Base-by-base conservation (phyloP, 208 protist genomes). In the Trypanosoma brucei region DNA sequence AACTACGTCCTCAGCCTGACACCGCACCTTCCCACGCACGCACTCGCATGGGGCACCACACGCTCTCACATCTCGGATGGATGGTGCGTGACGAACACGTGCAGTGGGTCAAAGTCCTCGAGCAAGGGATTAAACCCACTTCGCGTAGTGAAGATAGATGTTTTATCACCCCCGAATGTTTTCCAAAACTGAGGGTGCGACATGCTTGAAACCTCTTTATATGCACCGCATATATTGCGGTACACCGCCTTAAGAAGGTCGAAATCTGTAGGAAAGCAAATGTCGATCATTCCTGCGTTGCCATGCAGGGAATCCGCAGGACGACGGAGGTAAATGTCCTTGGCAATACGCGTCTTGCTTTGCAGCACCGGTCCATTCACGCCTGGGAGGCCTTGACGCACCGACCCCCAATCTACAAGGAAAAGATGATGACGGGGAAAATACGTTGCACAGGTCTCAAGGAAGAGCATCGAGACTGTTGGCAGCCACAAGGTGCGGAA, bases 221-320 rank as follows among this genome's bases (percentile, higher is more conserved):
- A 68, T 14, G 57, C 36, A n/a, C 85, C 84, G 48, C 85, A 93
- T 31, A 93, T 74, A 35, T 62, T 65, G 2, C 56, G 35, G 65
- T 95, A 95, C 33, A 92, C 81, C 2, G 57, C 59, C 36, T 57
- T 44, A 9, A 95, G 72, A 54, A 87, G 75, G 2, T 88, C 79
- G 76, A 93, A 95, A 61, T 95, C 81, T 9, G 90, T 95, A 0
- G 86, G 87, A 57, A 93, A 95, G 68, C 83, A 92, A 49, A 95
- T 88, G 57, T 95, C 87, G 38, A 91, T 70, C 84, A 91, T 88
- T 37, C 90, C 90, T 8, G 84, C 81, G 63, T 92, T 93, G 34
- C 75, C 50, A 46, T 91, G 68, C 1, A 92, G 72, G 30, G 75
- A 51, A 33, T 90, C 83, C 40, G 74, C 69, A 36, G 83, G 76